These are phyloP conservation scores for Daldinia caldariorum DNA, from an alignment of 495 filamentous ascomycete species.

Conservation along the genomic window DNA sequence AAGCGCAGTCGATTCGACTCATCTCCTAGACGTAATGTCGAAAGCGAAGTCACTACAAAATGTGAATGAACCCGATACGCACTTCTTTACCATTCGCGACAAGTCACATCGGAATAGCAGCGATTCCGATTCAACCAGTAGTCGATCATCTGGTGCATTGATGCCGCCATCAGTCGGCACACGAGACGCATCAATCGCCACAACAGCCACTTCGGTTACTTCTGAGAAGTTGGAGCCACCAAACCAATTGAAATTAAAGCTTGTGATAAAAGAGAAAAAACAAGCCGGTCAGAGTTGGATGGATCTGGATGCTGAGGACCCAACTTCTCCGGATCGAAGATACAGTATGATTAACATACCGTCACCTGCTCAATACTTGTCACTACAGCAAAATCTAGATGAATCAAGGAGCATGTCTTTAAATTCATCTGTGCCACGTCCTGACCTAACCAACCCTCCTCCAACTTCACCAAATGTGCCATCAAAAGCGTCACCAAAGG, in stretches of 20 bases:
- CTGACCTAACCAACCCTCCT: conserved; percentile 13
- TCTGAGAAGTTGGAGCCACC: conserved; percentile 29
- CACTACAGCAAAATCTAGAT: conserved; percentile 23
- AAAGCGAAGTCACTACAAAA: conserved; percentile 43
- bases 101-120: conserved; percentile 23
- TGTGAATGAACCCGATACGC: conserved; percentile 40
- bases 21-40: conserved; percentile 19
- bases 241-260: conserved; percentile 34
- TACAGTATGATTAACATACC: conserved; percentile 39
- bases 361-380: conserved; percentile 21
- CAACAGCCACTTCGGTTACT: conserved; percentile 32
- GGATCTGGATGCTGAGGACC: conserved; percentile 37
- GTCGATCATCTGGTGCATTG: conserved; percentile 38
- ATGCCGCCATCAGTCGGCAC: conserved; percentile 38
- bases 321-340: conserved; percentile 36
- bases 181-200: conserved; percentile 35
- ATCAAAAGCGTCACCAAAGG: neutral
- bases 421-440: conserved; percentile 27
- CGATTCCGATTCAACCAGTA: conserved; percentile 39
- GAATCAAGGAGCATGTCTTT: conserved; percentile 38
- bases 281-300: conserved; percentile 41
- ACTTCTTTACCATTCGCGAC: conserved; percentile 24
- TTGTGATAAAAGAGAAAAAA: conserved; percentile 27
- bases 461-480: neutral
- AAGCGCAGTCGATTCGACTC: conserved; percentile 30